Evolutionary conservation across 2,329 filamentous ascomycete genomes (phyloP).

Genomic region (Bretziella fagacearum): DNA sequence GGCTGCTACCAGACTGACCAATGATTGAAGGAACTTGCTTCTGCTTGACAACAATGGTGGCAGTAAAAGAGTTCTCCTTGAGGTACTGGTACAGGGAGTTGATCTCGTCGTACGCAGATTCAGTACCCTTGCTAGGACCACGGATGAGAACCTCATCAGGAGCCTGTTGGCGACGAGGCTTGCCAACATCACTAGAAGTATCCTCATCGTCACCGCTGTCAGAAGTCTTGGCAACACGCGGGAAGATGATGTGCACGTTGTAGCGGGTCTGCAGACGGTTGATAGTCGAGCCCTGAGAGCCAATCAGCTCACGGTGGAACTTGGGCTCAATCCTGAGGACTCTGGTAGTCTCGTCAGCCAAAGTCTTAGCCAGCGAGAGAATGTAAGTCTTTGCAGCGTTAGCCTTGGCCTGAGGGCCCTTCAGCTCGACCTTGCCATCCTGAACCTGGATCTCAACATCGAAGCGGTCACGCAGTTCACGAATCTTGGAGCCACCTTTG

Average conservation of each 20-base stretch:
- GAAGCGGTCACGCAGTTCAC: conserved; percentile 47
- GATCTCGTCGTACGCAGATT: conserved; percentile 82
- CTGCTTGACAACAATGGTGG: conserved; percentile 69
- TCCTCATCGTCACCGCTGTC: conserved; percentile 49
- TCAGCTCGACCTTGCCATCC: conserved; percentile 87
- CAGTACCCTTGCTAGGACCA: conserved; percentile 82
- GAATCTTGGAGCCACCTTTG: conserved; percentile 49
- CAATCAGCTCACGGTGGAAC: conserved; percentile 88
- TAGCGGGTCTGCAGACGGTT: conserved; percentile 86
- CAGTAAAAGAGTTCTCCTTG: conserved; percentile 69
- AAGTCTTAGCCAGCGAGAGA: conserved; percentile 55
- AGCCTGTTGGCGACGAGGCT: conserved; percentile 53
- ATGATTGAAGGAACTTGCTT: conserved; percentile 90
- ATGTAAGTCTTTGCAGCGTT: conserved; percentile 76
- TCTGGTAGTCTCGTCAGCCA: conserved; percentile 83
- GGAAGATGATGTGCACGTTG: conserved; percentile 91
- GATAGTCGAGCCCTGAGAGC: conserved; percentile 70
- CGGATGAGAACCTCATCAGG: conserved; percentile 81
- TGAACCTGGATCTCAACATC: conserved; percentile 72
- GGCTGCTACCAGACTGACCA: conserved; percentile 72
- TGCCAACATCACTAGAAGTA: conserved; percentile 50
- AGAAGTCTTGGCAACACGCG: conserved; percentile 42
- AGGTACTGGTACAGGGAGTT: conserved; percentile 77
- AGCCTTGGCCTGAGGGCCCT: conserved; percentile 88
- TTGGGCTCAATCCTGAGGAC: conserved; percentile 80